phyloP scores from a whole-genome alignment of 1,284 basidiomycete genomes.

The Puccinia coronata region DNA sequence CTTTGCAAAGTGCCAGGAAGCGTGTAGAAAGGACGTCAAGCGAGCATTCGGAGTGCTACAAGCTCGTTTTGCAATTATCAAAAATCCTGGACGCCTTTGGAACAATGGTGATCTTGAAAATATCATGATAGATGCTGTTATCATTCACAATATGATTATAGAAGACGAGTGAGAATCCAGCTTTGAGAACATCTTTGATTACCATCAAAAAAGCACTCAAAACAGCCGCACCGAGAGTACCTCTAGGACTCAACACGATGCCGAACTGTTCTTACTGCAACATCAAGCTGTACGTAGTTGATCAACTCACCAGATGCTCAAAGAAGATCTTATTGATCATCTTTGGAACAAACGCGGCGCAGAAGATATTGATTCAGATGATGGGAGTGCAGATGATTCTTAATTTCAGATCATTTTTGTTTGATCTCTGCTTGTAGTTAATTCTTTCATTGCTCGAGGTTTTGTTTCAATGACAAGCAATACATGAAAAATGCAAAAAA shows the following conservation, averaged over 20 bases:
- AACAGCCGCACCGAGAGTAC: not conserved
- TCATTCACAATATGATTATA: conserved; percentile 21
- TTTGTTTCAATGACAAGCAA: too few species aligned
- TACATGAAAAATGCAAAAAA: too few species aligned
- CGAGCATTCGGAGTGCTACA: conserved; percentile 25
- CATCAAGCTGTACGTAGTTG: not conserved
- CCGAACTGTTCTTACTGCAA: not conserved
- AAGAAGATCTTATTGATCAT: conserved; percentile 16
- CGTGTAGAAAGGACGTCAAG: not conserved
- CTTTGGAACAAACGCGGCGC: not conserved
- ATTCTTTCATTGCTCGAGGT: too few species aligned
- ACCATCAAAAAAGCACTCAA: too few species aligned
- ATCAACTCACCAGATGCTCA: not conserved
- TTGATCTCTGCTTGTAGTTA: not conserved
- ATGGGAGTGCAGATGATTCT: not conserved
- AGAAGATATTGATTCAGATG: not conserved
- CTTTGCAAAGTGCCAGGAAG: conserved; percentile 7
- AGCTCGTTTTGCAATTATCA: conserved; percentile 3
- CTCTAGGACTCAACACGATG: not conserved
- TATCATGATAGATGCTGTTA: conserved; percentile 2
- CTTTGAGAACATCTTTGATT: too few species aligned
- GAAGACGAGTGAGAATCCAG: not conserved
- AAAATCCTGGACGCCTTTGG: not conserved
- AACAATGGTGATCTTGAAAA: not conserved
- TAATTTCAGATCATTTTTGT: not conserved